Conservation (phyloP, 164 flowering plant species). For the Magnolia sinica region DNA sequence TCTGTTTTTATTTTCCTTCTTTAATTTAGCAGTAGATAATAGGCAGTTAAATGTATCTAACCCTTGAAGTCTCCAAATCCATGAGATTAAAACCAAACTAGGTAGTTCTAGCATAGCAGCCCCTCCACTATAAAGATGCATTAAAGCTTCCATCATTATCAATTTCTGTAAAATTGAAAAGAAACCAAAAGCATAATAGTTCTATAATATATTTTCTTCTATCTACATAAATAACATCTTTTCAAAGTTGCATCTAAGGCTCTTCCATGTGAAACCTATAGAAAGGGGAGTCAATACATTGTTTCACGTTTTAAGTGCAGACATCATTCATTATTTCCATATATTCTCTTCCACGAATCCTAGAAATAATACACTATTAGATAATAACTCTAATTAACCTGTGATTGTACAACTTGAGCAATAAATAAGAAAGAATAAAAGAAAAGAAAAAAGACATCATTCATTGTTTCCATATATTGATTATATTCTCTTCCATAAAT, state of each 20-base stretch:
- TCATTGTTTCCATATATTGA: no score
- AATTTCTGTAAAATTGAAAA: not conserved
- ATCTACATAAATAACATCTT: not conserved
- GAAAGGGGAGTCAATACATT: not conserved
- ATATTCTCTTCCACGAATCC: no score
- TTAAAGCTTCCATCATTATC: not conserved
- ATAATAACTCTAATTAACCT: not conserved
- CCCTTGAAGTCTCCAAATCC: not conserved
- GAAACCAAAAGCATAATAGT: not conserved
- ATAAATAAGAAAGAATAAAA: no score
- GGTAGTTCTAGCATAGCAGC: not conserved
- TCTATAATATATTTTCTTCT: not conserved
- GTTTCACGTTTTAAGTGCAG: not conserved
- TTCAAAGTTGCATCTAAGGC: not conserved
- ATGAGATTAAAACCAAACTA: not conserved
- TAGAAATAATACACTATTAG: no score
- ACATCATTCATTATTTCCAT: not conserved
- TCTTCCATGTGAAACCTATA: not conserved
- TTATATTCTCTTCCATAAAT: no score
- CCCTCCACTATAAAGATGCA: not conserved
- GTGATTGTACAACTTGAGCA: not conserved
- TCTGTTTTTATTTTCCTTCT: not conserved
- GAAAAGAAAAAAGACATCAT: not conserved
- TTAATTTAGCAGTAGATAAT: not conserved
- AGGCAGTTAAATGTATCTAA: not conserved